Base-by-base conservation (phyloP, 257 asterid species). In the Mitragyna speciosa region DNA sequence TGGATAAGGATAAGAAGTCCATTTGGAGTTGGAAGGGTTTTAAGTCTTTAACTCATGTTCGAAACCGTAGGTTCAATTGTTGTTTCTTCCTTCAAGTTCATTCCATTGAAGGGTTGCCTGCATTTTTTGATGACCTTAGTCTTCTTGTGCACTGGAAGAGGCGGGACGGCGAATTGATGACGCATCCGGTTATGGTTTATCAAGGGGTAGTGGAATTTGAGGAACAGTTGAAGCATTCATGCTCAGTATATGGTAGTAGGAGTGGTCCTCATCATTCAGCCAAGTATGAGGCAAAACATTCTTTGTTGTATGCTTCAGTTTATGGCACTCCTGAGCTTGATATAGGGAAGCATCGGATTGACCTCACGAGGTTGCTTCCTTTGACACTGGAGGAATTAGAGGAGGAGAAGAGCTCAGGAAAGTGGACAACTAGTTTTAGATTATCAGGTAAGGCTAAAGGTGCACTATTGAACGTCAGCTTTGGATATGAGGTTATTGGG, bases 1-100 rank as follows among this genome's bases (percentile, higher is more conserved):
- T 54, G n/a, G 93, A 93, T 10, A 92, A 91, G 85, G 91, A 88
- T 63, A 92, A 92, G 88, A 91, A 89, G 84, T 85, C 99, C 9
- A 88, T 91, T 77, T 96, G 99, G 99, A 91, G 97, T 83, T 96
- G 99, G 99, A 91, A 91, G 87, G 87, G 93, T 63, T 82, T 96
- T 47, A 93, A 90, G 91, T 89, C 99, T 20, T 87, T 94, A 79
- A 91, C 97, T 33, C 81, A 86, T 79, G 90, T 83, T 77, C 86
- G 95, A 45, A 89, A 83, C 85, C 90, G 92, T 7, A 87, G 90
- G 84, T 96, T 96, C 78, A 81, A 82, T 78, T 91, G 96, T 77
- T 77, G 91, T 81, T 96, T 96, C 85, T 86, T 97, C 2, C 92
- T 96, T 65, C 90, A 88, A 72, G 96, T 94, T 70, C 97, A 96